Percentiles rank a stretch among this genome's conserved stretches.
Conservation (phyloP, 176 grass and related monocot species). For the Elaeis guineensis region DNA sequence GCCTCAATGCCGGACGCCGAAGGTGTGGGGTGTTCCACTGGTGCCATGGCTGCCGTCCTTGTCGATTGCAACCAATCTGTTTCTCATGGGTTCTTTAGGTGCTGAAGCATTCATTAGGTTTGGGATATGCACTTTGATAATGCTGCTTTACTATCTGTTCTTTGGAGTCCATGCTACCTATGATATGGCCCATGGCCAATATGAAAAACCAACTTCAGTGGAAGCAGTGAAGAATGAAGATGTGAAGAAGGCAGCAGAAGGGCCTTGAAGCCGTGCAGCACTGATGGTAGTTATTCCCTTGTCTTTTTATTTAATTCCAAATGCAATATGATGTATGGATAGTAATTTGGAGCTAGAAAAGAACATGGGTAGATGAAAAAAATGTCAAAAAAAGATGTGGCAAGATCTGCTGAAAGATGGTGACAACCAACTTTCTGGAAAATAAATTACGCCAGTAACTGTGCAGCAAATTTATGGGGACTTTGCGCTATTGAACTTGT, state of each 20-base stretch:
- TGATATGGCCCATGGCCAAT: slow-evolving; percentile 55
- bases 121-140: slow-evolving; percentile 55
- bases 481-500: too few relatives aligned
- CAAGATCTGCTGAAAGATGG: too few relatives aligned
- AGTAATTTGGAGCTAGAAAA: too few relatives aligned
- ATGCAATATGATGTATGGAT: too few relatives aligned
- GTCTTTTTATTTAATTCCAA: too few relatives aligned
- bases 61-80: slow-evolving; percentile 91
- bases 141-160: slow-evolving; percentile 79
- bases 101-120: slow-evolving; percentile 63
- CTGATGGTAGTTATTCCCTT: too few relatives aligned
- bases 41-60: slow-evolving; percentile 91
- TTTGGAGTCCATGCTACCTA: slow-evolving; percentile 90
- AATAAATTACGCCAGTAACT: too few relatives aligned
- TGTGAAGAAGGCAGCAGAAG: not conserved
- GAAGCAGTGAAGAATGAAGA: slow-evolving; percentile 9
- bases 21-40: slow-evolving; percentile 80
- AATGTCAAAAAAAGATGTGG: too few relatives aligned
- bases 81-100: slow-evolving; percentile 88
- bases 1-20: slow-evolving; percentile 46
- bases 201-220: not conserved
- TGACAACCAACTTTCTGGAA: too few relatives aligned
- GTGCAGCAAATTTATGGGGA: too few relatives aligned
- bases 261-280: not conserved
- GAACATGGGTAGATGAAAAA: too few relatives aligned